A percentile compares a stretch with the other conserved stretches of the same genome.
Evolutionary conservation across 495 filamentous ascomycete species (phyloP).

Genomic region (Hypomontagnella monticulosa): DNA sequence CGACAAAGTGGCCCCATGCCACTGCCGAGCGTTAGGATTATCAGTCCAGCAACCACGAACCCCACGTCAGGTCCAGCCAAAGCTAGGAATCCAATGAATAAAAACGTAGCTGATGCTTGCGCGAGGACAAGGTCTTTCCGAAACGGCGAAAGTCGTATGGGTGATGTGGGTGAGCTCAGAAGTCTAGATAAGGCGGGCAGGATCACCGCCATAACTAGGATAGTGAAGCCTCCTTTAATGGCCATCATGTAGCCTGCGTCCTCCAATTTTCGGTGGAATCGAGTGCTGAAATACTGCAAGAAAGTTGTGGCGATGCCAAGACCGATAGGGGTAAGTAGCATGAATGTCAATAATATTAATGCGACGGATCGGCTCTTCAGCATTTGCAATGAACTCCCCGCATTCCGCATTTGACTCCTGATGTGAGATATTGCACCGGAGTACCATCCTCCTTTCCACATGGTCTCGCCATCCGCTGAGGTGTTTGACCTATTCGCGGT

Average conservation of each 20-base stretch:
- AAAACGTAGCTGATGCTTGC: constrained; percentile 55
- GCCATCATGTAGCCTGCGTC: constrained; percentile 65
- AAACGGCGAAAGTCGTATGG: constrained; percentile 50
- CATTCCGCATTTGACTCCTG: constrained; percentile 1
- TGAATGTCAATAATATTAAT: constrained; percentile 58
- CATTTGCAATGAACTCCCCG: constrained; percentile 13
- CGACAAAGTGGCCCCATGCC: constrained; percentile 55
- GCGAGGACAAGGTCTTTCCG: constrained; percentile 64
- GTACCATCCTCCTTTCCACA: constrained; percentile 1
- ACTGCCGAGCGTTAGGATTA: constrained; percentile 64
- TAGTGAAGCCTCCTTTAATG: constrained; percentile 59
- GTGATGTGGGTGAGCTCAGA: constrained; percentile 45
- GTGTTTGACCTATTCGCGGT: too few relatives aligned
- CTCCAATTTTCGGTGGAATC: constrained; percentile 65
- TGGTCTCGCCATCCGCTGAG: too few relatives aligned
- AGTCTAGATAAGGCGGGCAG: constrained; percentile 55
- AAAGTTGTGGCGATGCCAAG: constrained; percentile 62
- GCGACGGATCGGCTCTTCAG: constrained; percentile 58
- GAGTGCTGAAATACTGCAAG: constrained; percentile 67
- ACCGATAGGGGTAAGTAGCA: constrained; percentile 61
- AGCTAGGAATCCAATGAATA: constrained; percentile 53
- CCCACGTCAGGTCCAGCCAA: constrained; percentile 36
- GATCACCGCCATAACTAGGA: constrained; percentile 59
- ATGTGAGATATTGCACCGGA: neutral
- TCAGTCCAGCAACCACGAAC: constrained; percentile 59